Base-by-base conservation (phyloP, 1,284 basidiomycete genomes). In the Austroboletus niveus region DNA sequence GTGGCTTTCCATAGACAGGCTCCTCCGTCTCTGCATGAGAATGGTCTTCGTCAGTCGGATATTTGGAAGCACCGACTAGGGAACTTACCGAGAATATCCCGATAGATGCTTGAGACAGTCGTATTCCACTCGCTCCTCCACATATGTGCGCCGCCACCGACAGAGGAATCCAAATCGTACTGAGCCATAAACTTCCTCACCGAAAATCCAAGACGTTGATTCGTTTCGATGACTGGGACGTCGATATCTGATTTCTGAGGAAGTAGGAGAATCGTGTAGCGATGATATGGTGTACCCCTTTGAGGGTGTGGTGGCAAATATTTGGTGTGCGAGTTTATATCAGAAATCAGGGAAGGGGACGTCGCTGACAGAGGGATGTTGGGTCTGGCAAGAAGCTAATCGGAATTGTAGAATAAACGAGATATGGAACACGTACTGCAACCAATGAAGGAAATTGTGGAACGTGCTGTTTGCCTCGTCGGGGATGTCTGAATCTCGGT, bases 231-330 rank as follows among this genome's bases (percentile, higher is more conserved):
- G 8, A 68, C 61, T 12, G 74, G 74, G 22, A 76, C 65, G n/a
- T 69, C 60, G 15, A 79, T 66, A 15, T 70, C 69, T 45, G 73
- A 66, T 30, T 65, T 58, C 60, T 96, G 92, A n/a, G 84, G 85
- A 46, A 94, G 77, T 29, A 95, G 74, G 20, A 95, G 71, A 27
- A 86, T 61, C 2, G 84, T 83, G 69, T 94, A 95, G 50, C 94
- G 87, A 71, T 95, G 93, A 71, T 92, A 93, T 0, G 82, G 82
- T 6, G 91, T 87, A 42, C 92, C 92, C 32, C 79, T 78, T 64
- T 92, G 87, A 5, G 94, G 94, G 62, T 95, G 92, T 5, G 94
- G 94, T 4, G 93, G 89, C 51, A 94, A 72, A 63, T 94, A 96
- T 11, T 75, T 69, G 2, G 89, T 84, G 58, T 87, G 84, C 1